Evolutionary conservation across 1,139 yeast genomes (phyloP).

Genomic region (Protomyces pachydermus): DNA sequence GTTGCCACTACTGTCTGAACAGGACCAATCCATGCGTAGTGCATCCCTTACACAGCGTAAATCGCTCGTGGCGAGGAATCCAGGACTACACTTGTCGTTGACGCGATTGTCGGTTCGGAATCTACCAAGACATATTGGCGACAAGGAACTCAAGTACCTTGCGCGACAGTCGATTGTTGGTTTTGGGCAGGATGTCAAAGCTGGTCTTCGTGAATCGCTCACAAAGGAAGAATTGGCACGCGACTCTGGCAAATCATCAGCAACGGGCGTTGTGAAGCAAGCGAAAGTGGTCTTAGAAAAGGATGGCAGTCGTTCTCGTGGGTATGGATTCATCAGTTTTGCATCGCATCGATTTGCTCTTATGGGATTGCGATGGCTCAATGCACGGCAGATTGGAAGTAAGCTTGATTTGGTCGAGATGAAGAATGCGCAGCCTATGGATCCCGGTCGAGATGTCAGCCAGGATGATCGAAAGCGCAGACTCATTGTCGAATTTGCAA

Average conservation of each 20-base stretch:
- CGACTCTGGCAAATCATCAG: conserved; percentile 51
- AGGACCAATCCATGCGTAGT: conserved; percentile 84
- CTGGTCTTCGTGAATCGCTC: conserved; percentile 70
- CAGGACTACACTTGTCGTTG: conserved; percentile 80
- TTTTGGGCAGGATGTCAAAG: conserved; percentile 87
- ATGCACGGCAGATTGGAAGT: conserved; percentile 75
- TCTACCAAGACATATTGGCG: conserved; percentile 85
- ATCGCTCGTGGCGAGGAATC: conserved; percentile 84
- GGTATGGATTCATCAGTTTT: conserved; percentile 91
- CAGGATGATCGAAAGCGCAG: conserved; percentile 52
- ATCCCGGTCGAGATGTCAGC: conserved; percentile 35
- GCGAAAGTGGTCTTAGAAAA: conserved; percentile 89
- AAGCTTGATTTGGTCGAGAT: conserved; percentile 57
- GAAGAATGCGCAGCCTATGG: conserved; percentile 51
- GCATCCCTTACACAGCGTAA: conserved; percentile 81
- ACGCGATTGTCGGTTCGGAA: conserved; percentile 93
- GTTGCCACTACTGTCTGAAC: conserved; percentile 59
- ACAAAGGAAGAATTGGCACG: conserved; percentile 80
- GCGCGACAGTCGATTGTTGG: conserved; percentile 93
- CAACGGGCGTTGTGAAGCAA: conserved; percentile 86
- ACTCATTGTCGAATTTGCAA: conserved; percentile 88
- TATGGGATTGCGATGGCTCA: conserved; percentile 96
- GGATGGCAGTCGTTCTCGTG: conserved; percentile 82
- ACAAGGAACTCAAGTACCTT: conserved; percentile 79
- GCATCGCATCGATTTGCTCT: conserved; percentile 89